Evolutionary conservation across 768 basidiomycete genomes (phyloP), one percentile per base, ranked within the genome.

Genomic region (Hygrophorus pudorinus): DNA sequence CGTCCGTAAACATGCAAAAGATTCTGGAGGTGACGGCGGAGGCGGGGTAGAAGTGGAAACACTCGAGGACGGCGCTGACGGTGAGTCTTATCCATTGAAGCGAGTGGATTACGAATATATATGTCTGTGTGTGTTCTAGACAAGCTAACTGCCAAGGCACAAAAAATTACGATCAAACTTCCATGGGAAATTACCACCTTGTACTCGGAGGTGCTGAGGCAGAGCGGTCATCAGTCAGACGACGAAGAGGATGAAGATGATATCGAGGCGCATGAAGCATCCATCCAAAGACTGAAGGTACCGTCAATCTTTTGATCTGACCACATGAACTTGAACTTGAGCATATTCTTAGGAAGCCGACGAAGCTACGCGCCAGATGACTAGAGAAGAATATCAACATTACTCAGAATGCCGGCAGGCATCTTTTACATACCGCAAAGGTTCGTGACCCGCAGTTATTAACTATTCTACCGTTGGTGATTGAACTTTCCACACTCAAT

Each of bases 341-440:
- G 11, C 4, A 28, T 21, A 14, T 32, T 28, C 41, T 6, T 50
- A 89, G 82, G 92, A 96, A 73, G 90, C 91, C 2, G 93, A 98
- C 62, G 89, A 92, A 50, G 84, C 90, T 9, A 97, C 93, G 1
- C 75, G 88, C 36, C 79, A 89, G 64, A 98, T 97, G 93, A 93
- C 91, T 6, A 75, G 87, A 53, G 93, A 97, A 59, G 90, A 97
- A 55, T 98, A 97, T 59, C 86, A 93, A 48, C 91, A 92, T 58
- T 96, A 96, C 58, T 92, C 92, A 2, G 91, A 94, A 59, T 96
- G 92, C 65, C 77, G 93, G 47, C 93, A 96, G 60, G 93, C 93
- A 0, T 89, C 89, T 12, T 98, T 97, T 61, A 96, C 93, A 1
- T 96, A 93, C 60, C 81, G 92, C 43, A 98, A 97, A 81, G 85